These are phyloP conservation scores for Paraurostyla sp. DNA, from an alignment of 73 alveolate genomes.

Conservation along the genomic window DNA sequence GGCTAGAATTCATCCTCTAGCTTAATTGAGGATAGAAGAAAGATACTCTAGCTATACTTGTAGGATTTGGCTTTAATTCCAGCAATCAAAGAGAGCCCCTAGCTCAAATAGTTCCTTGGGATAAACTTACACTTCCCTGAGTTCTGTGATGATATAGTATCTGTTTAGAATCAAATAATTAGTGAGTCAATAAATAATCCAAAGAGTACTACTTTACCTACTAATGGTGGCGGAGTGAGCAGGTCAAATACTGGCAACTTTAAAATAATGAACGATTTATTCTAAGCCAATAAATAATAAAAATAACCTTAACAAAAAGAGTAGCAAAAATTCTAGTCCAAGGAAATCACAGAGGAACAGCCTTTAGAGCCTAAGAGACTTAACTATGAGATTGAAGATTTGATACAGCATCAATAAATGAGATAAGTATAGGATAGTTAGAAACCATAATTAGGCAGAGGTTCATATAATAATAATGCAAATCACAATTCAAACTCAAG, in stretches of 20 bases:
- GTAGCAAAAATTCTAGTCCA: not conserved
- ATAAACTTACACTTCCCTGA: constrained; percentile 54
- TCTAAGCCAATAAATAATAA: not conserved
- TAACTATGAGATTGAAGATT: constrained; percentile 26
- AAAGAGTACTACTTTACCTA: not conserved
- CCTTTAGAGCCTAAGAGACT: no score
- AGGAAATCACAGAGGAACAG: no score
- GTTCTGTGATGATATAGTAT: constrained; percentile 39
- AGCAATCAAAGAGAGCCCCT: constrained; percentile 54
- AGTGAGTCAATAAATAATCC: not conserved
- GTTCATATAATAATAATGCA: no score
- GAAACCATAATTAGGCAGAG: no score
- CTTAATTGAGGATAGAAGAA: constrained; percentile 66
- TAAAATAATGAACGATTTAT: constrained; percentile 20
- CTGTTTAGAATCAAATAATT: constrained; percentile 2
- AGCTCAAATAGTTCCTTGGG: constrained; percentile 51
- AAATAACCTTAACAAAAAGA: not conserved
- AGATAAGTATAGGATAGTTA: no score
- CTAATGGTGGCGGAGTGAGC: not conserved
- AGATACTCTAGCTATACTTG: constrained; percentile 24
- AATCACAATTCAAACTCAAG: no score
- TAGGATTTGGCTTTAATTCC: constrained; percentile 67
- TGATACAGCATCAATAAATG: not conserved
- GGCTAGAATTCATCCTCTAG: constrained; percentile 12
- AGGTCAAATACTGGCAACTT: not conserved